These are phyloP conservation scores for Dothiorella sarmentorum DNA, from an alignment of 2,329 filamentous ascomycete species.

Conservation along the genomic window DNA sequence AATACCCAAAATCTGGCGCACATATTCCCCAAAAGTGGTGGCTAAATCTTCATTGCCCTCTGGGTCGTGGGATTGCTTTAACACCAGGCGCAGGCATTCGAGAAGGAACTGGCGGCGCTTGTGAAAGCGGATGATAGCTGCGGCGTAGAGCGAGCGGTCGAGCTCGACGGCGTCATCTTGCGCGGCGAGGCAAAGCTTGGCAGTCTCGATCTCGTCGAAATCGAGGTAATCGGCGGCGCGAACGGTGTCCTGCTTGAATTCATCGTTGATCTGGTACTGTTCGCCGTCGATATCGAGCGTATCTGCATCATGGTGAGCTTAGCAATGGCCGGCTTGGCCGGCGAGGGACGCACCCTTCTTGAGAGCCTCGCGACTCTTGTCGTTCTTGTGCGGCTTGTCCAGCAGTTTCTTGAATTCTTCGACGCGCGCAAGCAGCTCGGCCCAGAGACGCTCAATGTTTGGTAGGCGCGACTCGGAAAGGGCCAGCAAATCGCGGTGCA, in stretches of 20 bases:
- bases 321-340: neutral
- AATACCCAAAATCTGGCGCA: conserved; percentile 53
- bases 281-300: conserved; percentile 70
- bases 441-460: conserved; percentile 65
- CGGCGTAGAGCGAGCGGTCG: conserved; percentile 70
- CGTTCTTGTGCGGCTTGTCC: conserved; percentile 70
- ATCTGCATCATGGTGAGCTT: conserved; percentile 48
- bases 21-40: conserved; percentile 27
- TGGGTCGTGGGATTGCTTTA: conserved; percentile 58
- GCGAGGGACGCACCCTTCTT: conserved; percentile 55
- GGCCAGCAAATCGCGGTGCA: conserved; percentile 80
- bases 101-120: conserved; percentile 78
- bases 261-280: conserved; percentile 77
- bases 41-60: conserved; percentile 27
- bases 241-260: conserved; percentile 79
- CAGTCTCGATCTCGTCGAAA: conserved; percentile 83
- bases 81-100: conserved; percentile 75
- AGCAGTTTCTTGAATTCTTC: conserved; percentile 68
- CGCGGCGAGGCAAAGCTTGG: conserved; percentile 70
- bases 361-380: conserved; percentile 69
- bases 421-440: conserved; percentile 63
- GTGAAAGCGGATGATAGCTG: conserved; percentile 83
- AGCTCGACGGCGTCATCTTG: conserved; percentile 65
- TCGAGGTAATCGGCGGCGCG: conserved; percentile 84
- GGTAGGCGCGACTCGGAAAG: conserved; percentile 68